Percentiles rank a stretch among this genome's conserved stretches.
phyloP scores from a whole-genome alignment of 192 early-diverging fungal species.

The Endogone sp. region DNA sequence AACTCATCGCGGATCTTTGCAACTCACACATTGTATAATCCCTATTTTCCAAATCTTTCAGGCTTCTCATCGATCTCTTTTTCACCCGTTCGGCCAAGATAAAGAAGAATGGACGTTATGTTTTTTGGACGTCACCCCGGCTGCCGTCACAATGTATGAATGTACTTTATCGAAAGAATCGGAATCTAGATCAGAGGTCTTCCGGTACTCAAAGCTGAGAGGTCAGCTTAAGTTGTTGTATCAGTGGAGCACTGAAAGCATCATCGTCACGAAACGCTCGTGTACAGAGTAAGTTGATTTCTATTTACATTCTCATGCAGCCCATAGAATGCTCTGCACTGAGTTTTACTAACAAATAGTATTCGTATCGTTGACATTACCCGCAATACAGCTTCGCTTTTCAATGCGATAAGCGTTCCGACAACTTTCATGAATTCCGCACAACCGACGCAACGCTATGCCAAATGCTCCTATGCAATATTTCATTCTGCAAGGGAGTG shows the following conservation, averaged over 20 bases:
- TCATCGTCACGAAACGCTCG: background rate
- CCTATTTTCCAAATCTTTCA: too few species aligned
- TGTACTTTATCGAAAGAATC: background rate
- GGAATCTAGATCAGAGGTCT: background rate
- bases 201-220: background rate
- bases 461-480: background rate
- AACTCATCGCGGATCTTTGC: too few species aligned
- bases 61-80: background rate
- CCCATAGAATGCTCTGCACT: background rate
- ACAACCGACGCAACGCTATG: background rate
- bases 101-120: background rate
- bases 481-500: background rate
- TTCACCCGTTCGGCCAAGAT: background rate
- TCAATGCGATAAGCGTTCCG: background rate
- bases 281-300: background rate
- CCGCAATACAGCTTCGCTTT: background rate
- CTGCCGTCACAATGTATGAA: background rate
- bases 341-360: background rate
- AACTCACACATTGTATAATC: too few species aligned
- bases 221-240: background rate
- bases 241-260: background rate
- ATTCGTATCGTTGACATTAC: background rate
- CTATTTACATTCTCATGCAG: background rate
- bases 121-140: background rate
- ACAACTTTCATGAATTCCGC: background rate